Evolutionary conservation across 306 rosid genomes (phyloP).

Genomic region (Rosa chinensis): DNA sequence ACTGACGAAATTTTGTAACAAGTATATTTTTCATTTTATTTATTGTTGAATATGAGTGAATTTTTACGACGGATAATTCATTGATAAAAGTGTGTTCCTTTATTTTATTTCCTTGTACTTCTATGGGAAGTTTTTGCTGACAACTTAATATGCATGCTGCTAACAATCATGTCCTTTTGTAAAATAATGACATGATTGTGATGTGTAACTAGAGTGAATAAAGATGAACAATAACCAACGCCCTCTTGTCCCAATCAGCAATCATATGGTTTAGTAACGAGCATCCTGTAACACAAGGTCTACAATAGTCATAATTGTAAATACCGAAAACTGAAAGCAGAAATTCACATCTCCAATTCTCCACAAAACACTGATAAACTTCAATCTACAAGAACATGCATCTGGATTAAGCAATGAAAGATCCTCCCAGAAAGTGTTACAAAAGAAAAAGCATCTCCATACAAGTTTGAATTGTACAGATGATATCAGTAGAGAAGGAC

Average conservation of each 20-base stretch:
- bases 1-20: too few species aligned
- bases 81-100: too few species aligned
- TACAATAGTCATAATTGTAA: neutral
- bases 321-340: neutral
- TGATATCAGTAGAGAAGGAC: constrained; percentile 33
- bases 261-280: neutral
- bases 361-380: neutral
- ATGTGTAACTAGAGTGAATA: too few species aligned
- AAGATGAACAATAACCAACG: too few species aligned
- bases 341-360: neutral
- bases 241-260: neutral
- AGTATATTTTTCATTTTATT: too few species aligned
- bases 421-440: neutral
- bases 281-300: neutral
- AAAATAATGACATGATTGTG: too few species aligned
- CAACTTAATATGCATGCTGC: too few species aligned
- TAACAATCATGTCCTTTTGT: neutral
- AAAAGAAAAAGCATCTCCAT: neutral
- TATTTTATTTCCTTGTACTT: too few species aligned
- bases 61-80: too few species aligned
- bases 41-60: too few species aligned
- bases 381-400: constrained; percentile 3
- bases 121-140: too few species aligned
- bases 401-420: neutral
- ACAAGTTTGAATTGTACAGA: neutral